A percentile compares a stretch with the other conserved stretches of the same genome.
These are phyloP conservation scores for Talaromyces rugulosus DNA, from an alignment of 2,329 filamentous ascomycete species.

Conservation along the genomic window DNA sequence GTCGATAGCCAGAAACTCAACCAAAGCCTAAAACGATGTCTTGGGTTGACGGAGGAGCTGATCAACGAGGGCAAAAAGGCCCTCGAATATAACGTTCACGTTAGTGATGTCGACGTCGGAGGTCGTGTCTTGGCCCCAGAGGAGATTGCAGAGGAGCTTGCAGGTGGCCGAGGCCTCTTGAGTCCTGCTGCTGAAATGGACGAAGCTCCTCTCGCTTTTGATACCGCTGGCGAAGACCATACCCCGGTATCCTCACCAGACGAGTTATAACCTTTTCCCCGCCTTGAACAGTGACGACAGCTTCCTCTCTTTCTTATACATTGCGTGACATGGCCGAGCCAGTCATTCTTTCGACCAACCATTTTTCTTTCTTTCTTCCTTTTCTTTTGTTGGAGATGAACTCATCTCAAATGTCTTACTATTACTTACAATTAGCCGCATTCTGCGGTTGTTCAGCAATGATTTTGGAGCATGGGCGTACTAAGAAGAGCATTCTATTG, in stretches of 20 bases:
- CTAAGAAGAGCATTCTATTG: background rate
- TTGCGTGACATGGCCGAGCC: slow-evolving; percentile 40
- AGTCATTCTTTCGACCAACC: background rate
- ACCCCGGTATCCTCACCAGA: background rate
- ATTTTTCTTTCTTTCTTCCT: background rate
- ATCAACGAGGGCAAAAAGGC: slow-evolving; percentile 87
- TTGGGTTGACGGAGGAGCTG: slow-evolving; percentile 83
- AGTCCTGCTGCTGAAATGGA: slow-evolving; percentile 25
- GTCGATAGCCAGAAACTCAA: slow-evolving; percentile 85
- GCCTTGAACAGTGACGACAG: slow-evolving; percentile 69
- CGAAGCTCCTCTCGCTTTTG: slow-evolving; percentile 1
- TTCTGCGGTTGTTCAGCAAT: background rate
- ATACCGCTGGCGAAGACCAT: background rate
- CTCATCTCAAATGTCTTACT: background rate
- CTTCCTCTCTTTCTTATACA: slow-evolving; percentile 76
- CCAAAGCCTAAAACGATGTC: slow-evolving; percentile 82
- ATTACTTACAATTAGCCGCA: background rate
- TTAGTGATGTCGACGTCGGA: slow-evolving; percentile 75
- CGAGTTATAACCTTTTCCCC: slow-evolving; percentile 77
- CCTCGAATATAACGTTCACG: slow-evolving; percentile 72
- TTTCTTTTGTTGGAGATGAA: background rate
- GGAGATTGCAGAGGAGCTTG: slow-evolving; percentile 42
- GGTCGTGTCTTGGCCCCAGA: slow-evolving; percentile 72
- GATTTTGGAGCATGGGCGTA: background rate
- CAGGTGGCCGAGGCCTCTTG: slow-evolving; percentile 27